Conservation (phyloP, 202 grass and related monocot species). For the Eragrostis tef region DNA sequence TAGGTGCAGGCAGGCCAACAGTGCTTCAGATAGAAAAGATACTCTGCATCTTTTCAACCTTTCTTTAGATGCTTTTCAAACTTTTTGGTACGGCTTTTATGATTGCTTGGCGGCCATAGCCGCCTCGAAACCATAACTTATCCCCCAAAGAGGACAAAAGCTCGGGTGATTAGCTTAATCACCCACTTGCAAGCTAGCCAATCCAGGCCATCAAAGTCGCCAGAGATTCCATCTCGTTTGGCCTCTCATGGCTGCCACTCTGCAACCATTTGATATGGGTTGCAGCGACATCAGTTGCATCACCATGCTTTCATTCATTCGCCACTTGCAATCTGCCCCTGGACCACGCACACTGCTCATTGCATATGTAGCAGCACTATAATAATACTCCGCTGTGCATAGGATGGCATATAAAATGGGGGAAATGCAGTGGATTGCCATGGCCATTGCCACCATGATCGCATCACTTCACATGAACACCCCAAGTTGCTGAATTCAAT, state of each 20-base stretch:
- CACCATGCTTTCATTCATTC: background rate
- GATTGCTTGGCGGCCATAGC: conserved; percentile 48
- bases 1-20: conserved; percentile 23
- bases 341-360: conserved; percentile 32
- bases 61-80: conserved; percentile 1
- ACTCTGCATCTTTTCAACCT: conserved; percentile 29
- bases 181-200: conserved; percentile 44
- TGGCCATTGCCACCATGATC: conserved; percentile 27
- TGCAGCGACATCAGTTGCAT: background rate
- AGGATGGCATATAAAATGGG: background rate
- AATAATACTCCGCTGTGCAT: background rate
- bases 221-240: conserved; percentile 74
- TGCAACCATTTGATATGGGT: conserved; percentile 38
- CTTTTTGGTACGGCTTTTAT: conserved; percentile 46
- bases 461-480: conserved; percentile 43
- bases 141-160: conserved; percentile 52
- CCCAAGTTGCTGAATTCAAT: conserved; percentile 39
- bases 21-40: conserved; percentile 49
- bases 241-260: conserved; percentile 40
- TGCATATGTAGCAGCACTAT: conserved; percentile 5
- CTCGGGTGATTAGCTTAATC: conserved; percentile 43
- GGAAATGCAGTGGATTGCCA: background rate
- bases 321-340: background rate
- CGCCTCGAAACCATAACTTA: conserved; percentile 51
- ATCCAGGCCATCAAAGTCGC: conserved; percentile 39